phyloP scores from a whole-genome alignment of 202 grass and related monocot species.

The Dendrocalamus latiflorus region DNA sequence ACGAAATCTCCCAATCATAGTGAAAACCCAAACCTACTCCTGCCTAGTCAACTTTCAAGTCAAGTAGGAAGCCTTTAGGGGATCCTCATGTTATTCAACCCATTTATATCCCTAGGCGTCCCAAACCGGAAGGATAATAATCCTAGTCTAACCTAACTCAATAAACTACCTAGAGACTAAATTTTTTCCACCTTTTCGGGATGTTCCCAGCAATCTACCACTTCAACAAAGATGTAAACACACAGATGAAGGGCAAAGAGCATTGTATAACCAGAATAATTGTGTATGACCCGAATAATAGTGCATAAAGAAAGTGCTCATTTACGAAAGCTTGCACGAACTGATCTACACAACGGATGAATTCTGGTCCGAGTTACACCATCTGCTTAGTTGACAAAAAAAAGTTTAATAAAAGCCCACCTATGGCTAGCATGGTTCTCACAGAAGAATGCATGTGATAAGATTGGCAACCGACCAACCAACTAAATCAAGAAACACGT shows the following conservation, averaged over 20 bases:
- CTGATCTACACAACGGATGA: too few species aligned
- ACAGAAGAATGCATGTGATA: too few species aligned
- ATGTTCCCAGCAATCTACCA: background rate
- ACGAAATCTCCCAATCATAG: too few species aligned
- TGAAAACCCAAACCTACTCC: too few species aligned
- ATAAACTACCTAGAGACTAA: background rate
- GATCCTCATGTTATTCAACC: background rate
- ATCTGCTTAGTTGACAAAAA: too few species aligned
- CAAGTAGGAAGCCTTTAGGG: background rate
- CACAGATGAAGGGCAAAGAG: background rate
- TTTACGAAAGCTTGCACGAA: too few species aligned
- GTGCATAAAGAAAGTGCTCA: too few species aligned
- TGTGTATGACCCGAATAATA: background rate
- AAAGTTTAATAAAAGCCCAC: too few species aligned
- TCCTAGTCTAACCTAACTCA: background rate
- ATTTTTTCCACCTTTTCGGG: background rate
- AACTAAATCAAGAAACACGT: too few species aligned
- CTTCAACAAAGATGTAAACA: background rate
- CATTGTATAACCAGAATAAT: background rate
- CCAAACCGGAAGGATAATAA: background rate
- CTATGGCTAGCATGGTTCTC: too few species aligned
- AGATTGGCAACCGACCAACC: too few species aligned
- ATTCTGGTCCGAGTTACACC: too few species aligned
- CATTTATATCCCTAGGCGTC: background rate
- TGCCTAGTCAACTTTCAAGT: background rate